phyloP scores from a whole-genome alignment of 208 protist genomes.

The Willaertia magna region DNA sequence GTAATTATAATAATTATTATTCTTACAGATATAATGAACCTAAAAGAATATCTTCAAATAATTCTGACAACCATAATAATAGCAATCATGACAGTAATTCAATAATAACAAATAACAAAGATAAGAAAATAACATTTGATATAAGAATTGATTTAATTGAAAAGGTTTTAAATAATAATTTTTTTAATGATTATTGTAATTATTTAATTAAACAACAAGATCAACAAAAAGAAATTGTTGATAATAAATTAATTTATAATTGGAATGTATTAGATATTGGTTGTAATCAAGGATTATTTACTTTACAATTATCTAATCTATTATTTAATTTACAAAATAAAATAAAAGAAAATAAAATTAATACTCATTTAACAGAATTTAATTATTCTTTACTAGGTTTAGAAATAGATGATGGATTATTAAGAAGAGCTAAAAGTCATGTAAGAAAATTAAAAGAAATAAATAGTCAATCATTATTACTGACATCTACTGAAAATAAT shows the following conservation, averaged over 20 bases:
- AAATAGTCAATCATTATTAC: constrained; percentile 3
- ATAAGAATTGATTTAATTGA: background rate
- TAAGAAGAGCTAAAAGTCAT: constrained; percentile 18
- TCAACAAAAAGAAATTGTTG: background rate
- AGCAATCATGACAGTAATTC: background rate
- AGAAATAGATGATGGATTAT: constrained; percentile 28
- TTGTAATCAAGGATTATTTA: constrained; percentile 37
- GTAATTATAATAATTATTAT: background rate
- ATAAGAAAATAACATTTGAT: background rate
- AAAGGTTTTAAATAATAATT: background rate
- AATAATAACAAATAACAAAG: too few relatives aligned
- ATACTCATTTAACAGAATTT: too few relatives aligned
- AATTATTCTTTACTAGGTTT: too few relatives aligned
- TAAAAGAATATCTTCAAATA: background rate
- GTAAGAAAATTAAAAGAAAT: background rate
- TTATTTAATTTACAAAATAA: too few relatives aligned
- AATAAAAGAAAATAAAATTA: too few relatives aligned
- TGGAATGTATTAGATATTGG: constrained; percentile 32
- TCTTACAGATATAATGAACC: background rate
- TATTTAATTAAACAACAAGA: too few relatives aligned
- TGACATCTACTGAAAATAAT: background rate
- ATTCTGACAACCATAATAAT: background rate
- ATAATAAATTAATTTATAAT: background rate
- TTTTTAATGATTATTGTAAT: too few relatives aligned
- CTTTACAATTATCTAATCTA: constrained; percentile 26